A percentile compares a stretch with the other conserved stretches of the same genome.
Conservation (phyloP, 345 rosid genomes). For the Eucalyptus cloeziana region DNA sequence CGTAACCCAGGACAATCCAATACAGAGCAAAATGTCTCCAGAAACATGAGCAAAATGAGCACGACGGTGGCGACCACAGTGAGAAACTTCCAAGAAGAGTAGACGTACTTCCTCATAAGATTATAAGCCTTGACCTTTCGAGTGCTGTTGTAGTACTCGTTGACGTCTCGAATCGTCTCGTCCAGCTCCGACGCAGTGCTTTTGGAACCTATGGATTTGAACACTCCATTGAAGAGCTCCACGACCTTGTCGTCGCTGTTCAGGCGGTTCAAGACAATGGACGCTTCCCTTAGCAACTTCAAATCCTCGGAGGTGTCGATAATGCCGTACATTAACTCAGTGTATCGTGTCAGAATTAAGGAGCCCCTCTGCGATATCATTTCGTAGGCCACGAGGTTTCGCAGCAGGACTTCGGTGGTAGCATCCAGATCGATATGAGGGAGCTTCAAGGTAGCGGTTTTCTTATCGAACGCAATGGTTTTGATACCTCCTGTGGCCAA, state of each 20-base stretch:
- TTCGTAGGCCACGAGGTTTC: background rate
- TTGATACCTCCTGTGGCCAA: background rate
- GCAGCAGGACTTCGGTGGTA: background rate
- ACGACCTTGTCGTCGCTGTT: background rate
- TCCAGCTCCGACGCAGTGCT: background rate
- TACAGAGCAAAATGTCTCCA: background rate
- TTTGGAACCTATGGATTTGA: background rate
- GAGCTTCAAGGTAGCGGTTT: background rate
- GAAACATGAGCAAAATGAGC: background rate
- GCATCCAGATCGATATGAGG: background rate
- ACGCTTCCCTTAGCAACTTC: background rate
- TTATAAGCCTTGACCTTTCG: background rate
- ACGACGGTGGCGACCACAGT: background rate
- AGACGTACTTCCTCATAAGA: background rate
- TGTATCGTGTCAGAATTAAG: background rate
- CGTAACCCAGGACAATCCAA: background rate
- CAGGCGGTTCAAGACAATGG: background rate
- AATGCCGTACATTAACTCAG: background rate
- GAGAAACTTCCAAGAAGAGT: background rate
- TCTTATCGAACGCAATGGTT: background rate
- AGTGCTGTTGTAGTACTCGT: background rate
- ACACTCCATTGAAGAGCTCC: background rate
- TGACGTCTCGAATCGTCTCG: background rate
- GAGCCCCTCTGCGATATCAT: background rate
- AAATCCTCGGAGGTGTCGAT: background rate